Percentiles rank a stretch among this genome's conserved stretches.
These are phyloP conservation scores for Aspergillus quadricinctus DNA, from an alignment of 2,329 filamentous ascomycete genomes.

Conservation along the genomic window DNA sequence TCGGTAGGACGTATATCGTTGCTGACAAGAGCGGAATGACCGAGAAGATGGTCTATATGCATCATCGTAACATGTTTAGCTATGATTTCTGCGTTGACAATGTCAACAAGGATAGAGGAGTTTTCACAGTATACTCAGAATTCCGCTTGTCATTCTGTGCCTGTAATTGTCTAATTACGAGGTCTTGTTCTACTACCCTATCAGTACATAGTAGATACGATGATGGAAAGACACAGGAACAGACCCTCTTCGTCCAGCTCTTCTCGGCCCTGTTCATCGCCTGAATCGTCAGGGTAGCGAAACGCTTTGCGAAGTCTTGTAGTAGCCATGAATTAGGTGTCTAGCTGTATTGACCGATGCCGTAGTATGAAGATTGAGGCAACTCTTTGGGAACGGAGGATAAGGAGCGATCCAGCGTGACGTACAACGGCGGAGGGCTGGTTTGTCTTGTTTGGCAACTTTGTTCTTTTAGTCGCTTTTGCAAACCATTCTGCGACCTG, in stretches of 20 bases:
- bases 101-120: neutral
- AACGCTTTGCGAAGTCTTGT: conserved; percentile 73
- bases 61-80: neutral
- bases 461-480: conserved; percentile 14
- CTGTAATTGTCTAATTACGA: conserved; percentile 34
- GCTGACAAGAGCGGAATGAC: conserved; percentile 31
- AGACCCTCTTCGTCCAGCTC: conserved; percentile 73
- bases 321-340: conserved; percentile 39
- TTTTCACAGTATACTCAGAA: conserved; percentile 36
- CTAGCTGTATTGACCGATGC: neutral
- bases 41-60: conserved; percentile 31
- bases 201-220: conserved; percentile 2
- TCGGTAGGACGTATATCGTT: conserved; percentile 27
- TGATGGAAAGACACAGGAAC: conserved; percentile 4
- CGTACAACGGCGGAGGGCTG: neutral
- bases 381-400: neutral
- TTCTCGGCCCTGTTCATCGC: conserved; percentile 52
- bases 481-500: neutral
- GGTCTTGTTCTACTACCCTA: conserved; percentile 37
- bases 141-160: conserved; percentile 36
- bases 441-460: conserved; percentile 27
- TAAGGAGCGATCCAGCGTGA: neutral
- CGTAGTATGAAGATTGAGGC: neutral
- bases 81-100: neutral
- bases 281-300: conserved; percentile 63